These are phyloP conservation scores for Plantago ovata DNA, from an alignment of 257 asterid species.

Conservation along the genomic window DNA sequence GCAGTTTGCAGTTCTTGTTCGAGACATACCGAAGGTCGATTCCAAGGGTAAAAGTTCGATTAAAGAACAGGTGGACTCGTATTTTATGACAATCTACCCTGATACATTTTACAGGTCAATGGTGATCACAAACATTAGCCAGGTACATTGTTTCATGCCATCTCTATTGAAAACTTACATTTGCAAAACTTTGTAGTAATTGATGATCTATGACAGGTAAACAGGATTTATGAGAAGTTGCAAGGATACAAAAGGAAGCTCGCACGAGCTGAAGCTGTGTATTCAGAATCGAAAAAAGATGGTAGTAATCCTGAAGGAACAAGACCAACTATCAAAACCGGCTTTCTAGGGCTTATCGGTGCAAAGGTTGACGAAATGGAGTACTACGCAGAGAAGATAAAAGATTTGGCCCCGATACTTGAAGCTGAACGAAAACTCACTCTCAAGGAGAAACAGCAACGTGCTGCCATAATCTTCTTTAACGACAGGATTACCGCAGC, in stretches of 20 bases:
- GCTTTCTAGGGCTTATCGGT: slow-evolving; percentile 75
- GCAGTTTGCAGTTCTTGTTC: slow-evolving; percentile 75
- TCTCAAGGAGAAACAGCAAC: slow-evolving; percentile 66
- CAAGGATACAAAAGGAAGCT: slow-evolving; percentile 81
- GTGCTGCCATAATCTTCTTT: slow-evolving; percentile 76
- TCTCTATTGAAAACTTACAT: no score
- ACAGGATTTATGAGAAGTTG: slow-evolving; percentile 62
- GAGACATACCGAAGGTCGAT: slow-evolving; percentile 60
- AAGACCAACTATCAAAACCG: slow-evolving; percentile 62
- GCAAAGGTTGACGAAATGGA: slow-evolving; percentile 75
- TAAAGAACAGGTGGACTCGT: slow-evolving; percentile 87
- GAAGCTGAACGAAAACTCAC: slow-evolving; percentile 76
- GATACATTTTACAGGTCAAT: slow-evolving; percentile 79
- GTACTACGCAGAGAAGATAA: slow-evolving; percentile 59
- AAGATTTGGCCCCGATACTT: slow-evolving; percentile 44
- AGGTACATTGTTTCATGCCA: slow-evolving; percentile 32
- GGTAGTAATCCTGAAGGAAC: slow-evolving; percentile 57
- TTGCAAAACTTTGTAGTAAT: no score
- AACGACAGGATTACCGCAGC: slow-evolving; percentile 72
- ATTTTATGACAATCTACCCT: slow-evolving; percentile 67
- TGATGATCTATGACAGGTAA: background rate
- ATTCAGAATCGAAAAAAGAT: slow-evolving; percentile 41
- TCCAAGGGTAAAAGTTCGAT: slow-evolving; percentile 47
- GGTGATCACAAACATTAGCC: slow-evolving; percentile 60
- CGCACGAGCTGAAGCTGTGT: slow-evolving; percentile 60